Conservation (phyloP, 495 filamentous ascomycete genomes). For the Xylaria palmicola region DNA sequence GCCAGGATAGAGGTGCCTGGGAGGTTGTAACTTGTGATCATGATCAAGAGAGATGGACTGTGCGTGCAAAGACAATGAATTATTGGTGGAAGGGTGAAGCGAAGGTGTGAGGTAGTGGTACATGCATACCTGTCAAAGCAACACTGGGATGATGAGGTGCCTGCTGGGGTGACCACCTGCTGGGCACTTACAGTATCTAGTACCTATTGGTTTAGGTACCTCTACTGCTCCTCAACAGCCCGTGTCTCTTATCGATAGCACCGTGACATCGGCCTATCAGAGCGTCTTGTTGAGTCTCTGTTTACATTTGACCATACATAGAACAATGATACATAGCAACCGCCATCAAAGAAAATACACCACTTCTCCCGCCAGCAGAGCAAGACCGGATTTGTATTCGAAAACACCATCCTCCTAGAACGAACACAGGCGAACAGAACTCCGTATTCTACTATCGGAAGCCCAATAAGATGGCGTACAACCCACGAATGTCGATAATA, state of each 20-base stretch:
- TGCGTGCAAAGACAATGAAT: too few species aligned
- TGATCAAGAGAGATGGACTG: too few species aligned
- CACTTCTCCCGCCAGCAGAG: background rate
- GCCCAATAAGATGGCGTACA: conserved; percentile 80
- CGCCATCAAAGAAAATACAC: conserved; percentile 11
- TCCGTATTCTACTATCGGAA: too few species aligned
- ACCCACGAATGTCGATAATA: conserved; percentile 74
- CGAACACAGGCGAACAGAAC: too few species aligned
- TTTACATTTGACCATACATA: conserved; percentile 19
- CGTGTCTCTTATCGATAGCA: conserved; percentile 10
- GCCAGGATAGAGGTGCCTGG: background rate
- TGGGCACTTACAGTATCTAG: background rate
- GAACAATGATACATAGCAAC: conserved; percentile 5
- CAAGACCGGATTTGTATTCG: background rate
- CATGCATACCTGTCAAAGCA: too few species aligned
- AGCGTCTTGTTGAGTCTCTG: conserved; percentile 6
- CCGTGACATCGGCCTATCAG: background rate
- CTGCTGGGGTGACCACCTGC: too few species aligned
- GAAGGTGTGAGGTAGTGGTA: too few species aligned
- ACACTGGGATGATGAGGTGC: too few species aligned
- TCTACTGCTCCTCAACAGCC: background rate
- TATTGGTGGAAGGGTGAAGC: too few species aligned
- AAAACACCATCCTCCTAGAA: background rate
- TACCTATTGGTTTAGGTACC: background rate
- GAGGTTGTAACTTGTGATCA: too few species aligned